A percentile compares a stretch with the other conserved stretches of the same genome.
Evolutionary conservation across 495 filamentous ascomycete genomes (phyloP).

Genomic region (Neohortaea acidophila): DNA sequence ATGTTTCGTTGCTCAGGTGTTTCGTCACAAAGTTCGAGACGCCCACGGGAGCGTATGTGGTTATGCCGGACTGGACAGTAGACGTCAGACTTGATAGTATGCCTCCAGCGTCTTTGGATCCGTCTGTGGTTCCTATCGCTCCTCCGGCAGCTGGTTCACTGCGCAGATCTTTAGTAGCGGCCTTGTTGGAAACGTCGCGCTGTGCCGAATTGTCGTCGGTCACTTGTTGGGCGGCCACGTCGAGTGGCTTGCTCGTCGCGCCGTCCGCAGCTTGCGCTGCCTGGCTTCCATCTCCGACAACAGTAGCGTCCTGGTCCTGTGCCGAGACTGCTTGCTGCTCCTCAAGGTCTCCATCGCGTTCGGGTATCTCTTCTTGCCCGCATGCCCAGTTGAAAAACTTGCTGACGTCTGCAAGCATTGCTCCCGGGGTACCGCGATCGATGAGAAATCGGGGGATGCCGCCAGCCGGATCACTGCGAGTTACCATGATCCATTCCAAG

Average conservation of each 20-base stretch:
- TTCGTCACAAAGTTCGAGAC: slow-evolving; percentile 6
- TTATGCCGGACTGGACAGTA: slow-evolving; percentile 5
- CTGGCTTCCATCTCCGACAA: slow-evolving; percentile 1
- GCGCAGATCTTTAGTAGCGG: too few species aligned
- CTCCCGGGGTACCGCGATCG: slow-evolving; percentile 73
- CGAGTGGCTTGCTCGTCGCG: neutral
- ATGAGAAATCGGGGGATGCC: slow-evolving; percentile 90
- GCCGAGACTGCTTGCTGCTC: neutral
- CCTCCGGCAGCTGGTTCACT: neutral
- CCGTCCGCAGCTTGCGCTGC: neutral
- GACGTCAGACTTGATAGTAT: slow-evolving; percentile 11
- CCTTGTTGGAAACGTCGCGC: neutral
- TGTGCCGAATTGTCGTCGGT: neutral
- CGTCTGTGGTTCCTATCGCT: neutral
- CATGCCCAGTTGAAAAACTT: slow-evolving; percentile 81
- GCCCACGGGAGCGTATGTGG: slow-evolving; percentile 13
- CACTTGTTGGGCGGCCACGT: neutral
- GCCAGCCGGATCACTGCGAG: slow-evolving; percentile 83
- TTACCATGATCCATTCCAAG: slow-evolving; percentile 95
- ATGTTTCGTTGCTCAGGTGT: neutral
- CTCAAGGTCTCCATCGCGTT: slow-evolving; percentile 20
- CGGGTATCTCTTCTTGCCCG: slow-evolving; percentile 33
- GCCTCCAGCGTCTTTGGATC: slow-evolving; percentile 4
- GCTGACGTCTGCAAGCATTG: slow-evolving; percentile 65
- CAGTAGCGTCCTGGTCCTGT: slow-evolving; percentile 1